phyloP scores from a whole-genome alignment of 78 protist genomes.

The Chrysochromulina tobinii region DNA sequence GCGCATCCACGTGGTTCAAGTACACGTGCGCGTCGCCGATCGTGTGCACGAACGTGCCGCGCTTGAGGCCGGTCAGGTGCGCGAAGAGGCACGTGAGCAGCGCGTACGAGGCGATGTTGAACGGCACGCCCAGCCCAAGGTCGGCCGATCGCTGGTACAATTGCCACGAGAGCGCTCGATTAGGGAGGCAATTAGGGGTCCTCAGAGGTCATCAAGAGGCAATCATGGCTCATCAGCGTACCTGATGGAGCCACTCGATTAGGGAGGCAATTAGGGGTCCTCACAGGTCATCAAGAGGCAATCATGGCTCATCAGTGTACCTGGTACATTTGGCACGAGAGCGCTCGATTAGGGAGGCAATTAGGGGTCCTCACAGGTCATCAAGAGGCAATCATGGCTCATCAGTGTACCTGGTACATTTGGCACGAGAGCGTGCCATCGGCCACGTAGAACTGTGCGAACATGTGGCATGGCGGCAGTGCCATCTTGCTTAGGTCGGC shows the following conservation, averaged over 20 bases:
- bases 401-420: background rate
- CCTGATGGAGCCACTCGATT: background rate
- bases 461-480: slow-evolving; percentile 92
- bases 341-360: slow-evolving; percentile 42
- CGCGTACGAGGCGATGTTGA: slow-evolving; percentile 91
- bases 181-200: background rate
- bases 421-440: slow-evolving; percentile 71
- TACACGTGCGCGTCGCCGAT: slow-evolving; percentile 75
- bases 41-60: slow-evolving; percentile 82
- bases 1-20: slow-evolving; percentile 82
- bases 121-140: slow-evolving; percentile 92
- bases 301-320: too few species aligned
- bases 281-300: too few species aligned
- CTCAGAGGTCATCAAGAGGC: too few species aligned
- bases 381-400: too few species aligned
- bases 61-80: slow-evolving; percentile 68
- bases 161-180: background rate
- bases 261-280: background rate
- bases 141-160: slow-evolving; percentile 59
- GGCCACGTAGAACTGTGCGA: slow-evolving; percentile 76
- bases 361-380: too few species aligned
- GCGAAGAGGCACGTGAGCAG: slow-evolving; percentile 78
- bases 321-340: background rate
- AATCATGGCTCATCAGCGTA: too few species aligned
- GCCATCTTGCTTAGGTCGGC: slow-evolving; percentile 80